Conservation (phyloP, 306 rosid species). For the Gynostemma pentaphyllum region DNA sequence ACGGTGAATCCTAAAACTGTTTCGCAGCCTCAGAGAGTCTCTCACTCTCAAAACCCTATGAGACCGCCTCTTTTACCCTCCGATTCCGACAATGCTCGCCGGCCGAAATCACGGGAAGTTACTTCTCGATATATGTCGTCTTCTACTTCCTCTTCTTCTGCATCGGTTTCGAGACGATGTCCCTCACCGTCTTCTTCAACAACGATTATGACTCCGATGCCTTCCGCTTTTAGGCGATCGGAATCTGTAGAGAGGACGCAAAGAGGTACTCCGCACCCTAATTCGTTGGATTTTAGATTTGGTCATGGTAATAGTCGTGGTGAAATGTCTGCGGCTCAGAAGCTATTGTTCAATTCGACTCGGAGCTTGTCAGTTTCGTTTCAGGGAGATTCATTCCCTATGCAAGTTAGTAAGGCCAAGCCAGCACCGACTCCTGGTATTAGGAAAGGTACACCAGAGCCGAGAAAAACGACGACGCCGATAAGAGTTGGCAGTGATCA, state of each 20-base stretch:
- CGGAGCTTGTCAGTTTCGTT: slow-evolving; percentile 87
- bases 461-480: slow-evolving; percentile 44
- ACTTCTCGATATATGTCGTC: slow-evolving; percentile 75
- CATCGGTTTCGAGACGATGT: slow-evolving; percentile 35
- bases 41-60: slow-evolving; percentile 31
- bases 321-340: slow-evolving; percentile 55
- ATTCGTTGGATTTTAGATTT: slow-evolving; percentile 24
- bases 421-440: slow-evolving; percentile 40
- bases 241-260: slow-evolving; percentile 52
- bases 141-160: slow-evolving; percentile 26
- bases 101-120: slow-evolving; percentile 52
- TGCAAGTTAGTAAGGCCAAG: slow-evolving; percentile 60
- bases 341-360: slow-evolving; percentile 61
- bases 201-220: slow-evolving; percentile 18
- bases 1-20: slow-evolving; percentile 37
- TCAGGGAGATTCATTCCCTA: slow-evolving; percentile 83
- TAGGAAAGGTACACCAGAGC: slow-evolving; percentile 69
- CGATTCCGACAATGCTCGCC: slow-evolving; percentile 66
- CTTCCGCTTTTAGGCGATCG: slow-evolving; percentile 35
- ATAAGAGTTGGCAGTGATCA: slow-evolving; percentile 27
- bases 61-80: slow-evolving; percentile 71
- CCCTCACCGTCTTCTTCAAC: slow-evolving; percentile 46
- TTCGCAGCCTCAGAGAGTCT: slow-evolving; percentile 28
- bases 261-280: slow-evolving; percentile 40
- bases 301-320: slow-evolving; percentile 18